Evolutionary conservation across 371 early-diverging fungal genomes (phyloP).

Genomic region (Mucor velutinosus): DNA sequence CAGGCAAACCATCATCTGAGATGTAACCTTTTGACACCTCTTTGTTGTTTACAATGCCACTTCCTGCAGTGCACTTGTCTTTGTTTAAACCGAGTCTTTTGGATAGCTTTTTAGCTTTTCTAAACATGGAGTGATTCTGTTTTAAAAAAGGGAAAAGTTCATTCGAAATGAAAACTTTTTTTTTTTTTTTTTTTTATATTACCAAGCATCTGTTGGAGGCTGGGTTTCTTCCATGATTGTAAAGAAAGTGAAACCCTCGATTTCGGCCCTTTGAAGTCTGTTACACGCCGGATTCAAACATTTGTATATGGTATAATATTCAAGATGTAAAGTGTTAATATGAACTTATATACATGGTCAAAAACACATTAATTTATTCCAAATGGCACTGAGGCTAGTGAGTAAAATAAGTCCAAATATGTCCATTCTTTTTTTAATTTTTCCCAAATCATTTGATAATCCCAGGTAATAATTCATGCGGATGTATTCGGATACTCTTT

Average conservation of each 20-base stretch:
- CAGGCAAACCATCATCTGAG: background rate
- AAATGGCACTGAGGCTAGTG: background rate
- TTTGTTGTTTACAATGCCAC: background rate
- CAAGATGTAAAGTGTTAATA: background rate
- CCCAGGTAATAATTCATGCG: background rate
- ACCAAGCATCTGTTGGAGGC: background rate
- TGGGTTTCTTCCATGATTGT: background rate
- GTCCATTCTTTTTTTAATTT: background rate
- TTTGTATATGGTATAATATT: background rate
- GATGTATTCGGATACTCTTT: background rate
- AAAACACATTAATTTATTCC: background rate
- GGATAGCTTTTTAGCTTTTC: slow-evolving; percentile 21
- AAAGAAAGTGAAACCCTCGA: slow-evolving; percentile 3
- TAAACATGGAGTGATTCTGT: slow-evolving; percentile 11
- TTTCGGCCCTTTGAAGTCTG: background rate
- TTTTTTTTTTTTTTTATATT: background rate
- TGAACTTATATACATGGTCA: background rate
- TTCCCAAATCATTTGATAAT: background rate
- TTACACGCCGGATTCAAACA: slow-evolving; percentile 1
- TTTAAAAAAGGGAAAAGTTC: background rate
- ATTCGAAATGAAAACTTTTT: background rate
- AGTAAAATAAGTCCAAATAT: background rate
- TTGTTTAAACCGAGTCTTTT: slow-evolving; percentile 18
- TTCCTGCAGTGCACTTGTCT: slow-evolving; percentile 9
- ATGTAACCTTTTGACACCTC: background rate